Base-by-base conservation (phyloP, 331 rosid species). In the Stylosanthes scabra region DNA sequence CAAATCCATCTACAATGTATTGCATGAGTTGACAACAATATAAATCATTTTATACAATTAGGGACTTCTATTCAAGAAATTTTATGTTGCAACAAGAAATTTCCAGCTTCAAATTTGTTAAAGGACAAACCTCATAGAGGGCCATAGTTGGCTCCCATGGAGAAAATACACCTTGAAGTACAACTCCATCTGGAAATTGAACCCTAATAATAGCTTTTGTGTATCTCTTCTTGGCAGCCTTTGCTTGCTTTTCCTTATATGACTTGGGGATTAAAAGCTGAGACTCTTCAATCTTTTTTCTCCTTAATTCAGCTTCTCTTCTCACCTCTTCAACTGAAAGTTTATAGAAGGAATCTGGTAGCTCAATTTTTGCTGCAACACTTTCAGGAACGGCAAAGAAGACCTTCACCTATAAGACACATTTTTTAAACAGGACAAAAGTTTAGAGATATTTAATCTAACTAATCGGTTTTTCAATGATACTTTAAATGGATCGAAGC, bases 111-210 rank as follows among this genome's bases (percentile, higher is more conserved):
- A 78, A 72, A 65, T 52, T 40, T 46, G 54, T 57, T 61, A 12
- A 80, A 79, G 34, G 77, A 74, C 89, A 72, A 56, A 95, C 97
- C 96, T 95, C 88, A 15, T 95, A 95, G 46, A 95, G 84, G 74
- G 89, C 71, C 69, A 77, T 71, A 34, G 97, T 90, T 75, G 91
- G 75, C 72, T 95, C 99, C 83, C 84, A 83, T 27, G 99, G 96
- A 68, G 83, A 66, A 87, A 95, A 95, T 56, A 87, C 80, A 20
- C 88, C 97, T 85, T 91, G 99, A 72, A 95, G 99, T 66, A 92
- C 93, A 74, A 88, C 91, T 49, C 97, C 96, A 55, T 95, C 99
- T 3, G 97, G 97, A 86, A 95, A 95, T 73, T 95, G 97, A 76
- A 95, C 76, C 67, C 97, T 83, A 66, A 95, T 87, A 31, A 90